These are phyloP conservation scores for Phytophthora vignae DNA, from an alignment of 352 stramenopile genomes.

Conservation along the genomic window DNA sequence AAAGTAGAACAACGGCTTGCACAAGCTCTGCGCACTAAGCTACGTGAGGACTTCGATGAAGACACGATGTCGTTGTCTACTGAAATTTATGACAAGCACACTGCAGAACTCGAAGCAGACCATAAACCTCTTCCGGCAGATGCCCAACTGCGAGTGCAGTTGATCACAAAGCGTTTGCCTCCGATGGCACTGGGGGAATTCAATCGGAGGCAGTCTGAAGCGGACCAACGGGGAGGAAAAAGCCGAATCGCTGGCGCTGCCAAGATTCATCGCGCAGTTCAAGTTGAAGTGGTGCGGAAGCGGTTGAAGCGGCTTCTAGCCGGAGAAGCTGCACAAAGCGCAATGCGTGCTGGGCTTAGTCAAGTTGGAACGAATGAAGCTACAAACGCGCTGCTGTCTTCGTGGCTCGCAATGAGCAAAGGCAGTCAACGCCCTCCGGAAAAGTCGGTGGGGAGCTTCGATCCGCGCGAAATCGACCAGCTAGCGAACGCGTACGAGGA, in stretches of 20 bases:
- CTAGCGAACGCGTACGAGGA: slow-evolving; percentile 75
- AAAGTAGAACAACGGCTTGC: slow-evolving; percentile 28
- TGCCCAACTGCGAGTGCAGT: slow-evolving; percentile 52
- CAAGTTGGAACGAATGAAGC: background rate
- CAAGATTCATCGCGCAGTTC: slow-evolving; percentile 58
- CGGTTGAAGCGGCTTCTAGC: slow-evolving; percentile 49
- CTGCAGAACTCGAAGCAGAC: slow-evolving; percentile 24
- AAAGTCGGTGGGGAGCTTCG: slow-evolving; percentile 41
- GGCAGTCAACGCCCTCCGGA: slow-evolving; percentile 12
- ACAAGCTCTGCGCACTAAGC: slow-evolving; percentile 27
- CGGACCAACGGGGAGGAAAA: slow-evolving; percentile 20
- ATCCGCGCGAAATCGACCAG: slow-evolving; percentile 56
- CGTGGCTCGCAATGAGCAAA: slow-evolving; percentile 25
- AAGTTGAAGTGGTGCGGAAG: slow-evolving; percentile 54
- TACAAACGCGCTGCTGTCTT: slow-evolving; percentile 16
- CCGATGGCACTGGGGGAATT: slow-evolving; percentile 49
- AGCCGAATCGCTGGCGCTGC: slow-evolving; percentile 23
- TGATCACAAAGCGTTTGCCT: slow-evolving; percentile 46
- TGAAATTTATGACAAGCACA: slow-evolving; percentile 41
- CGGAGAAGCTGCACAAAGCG: slow-evolving; percentile 8
- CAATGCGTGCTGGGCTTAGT: background rate
- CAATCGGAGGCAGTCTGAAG: slow-evolving; percentile 38
- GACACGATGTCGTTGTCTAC: slow-evolving; percentile 11
- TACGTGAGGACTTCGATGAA: slow-evolving; percentile 18
- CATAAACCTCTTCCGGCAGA: slow-evolving; percentile 37